Percentiles rank a stretch among this genome's conserved stretches.
Conservation (phyloP, 176 grass and related monocot genomes). For the Rhynchospora breviuscula region DNA sequence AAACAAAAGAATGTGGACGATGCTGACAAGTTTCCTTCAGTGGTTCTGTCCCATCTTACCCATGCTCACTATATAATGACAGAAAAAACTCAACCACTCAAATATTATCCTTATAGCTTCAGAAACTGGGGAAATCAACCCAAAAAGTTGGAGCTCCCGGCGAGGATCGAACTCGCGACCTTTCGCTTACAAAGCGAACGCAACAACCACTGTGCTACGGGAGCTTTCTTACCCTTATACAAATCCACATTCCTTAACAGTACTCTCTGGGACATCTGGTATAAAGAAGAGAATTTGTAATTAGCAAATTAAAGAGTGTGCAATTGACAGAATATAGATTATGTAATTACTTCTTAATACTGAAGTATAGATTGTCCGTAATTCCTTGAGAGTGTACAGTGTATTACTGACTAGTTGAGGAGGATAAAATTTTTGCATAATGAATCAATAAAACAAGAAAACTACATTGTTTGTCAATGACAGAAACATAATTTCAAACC, state of each 20-base stretch:
- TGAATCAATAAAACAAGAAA: no score
- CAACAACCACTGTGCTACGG: slow-evolving; percentile 59
- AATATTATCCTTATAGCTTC: background rate
- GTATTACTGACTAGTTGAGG: no score
- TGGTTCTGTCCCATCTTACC: background rate
- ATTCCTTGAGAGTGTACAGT: no score
- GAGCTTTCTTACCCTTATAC: background rate
- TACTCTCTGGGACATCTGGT: no score
- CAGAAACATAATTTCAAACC: no score
- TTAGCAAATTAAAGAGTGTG: background rate
- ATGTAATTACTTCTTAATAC: no score
- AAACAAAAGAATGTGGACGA: no score
- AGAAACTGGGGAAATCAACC: background rate
- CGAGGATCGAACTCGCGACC: slow-evolving; percentile 83
- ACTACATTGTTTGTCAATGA: no score
- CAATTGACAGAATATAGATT: no score
- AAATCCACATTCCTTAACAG: background rate
- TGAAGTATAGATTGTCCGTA: background rate
- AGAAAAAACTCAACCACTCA: slow-evolving; percentile 12
- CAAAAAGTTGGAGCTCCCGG: slow-evolving; percentile 38
- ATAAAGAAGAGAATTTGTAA: background rate
- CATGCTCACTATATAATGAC: background rate
- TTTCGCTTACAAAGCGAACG: slow-evolving; percentile 97
- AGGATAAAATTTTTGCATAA: no score
- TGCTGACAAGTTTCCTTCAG: no score